Percentiles rank a stretch among this genome's conserved stretches.
These are phyloP conservation scores for Boletus huronensis DNA, from an alignment of 768 basidiomycete species.

Conservation along the genomic window DNA sequence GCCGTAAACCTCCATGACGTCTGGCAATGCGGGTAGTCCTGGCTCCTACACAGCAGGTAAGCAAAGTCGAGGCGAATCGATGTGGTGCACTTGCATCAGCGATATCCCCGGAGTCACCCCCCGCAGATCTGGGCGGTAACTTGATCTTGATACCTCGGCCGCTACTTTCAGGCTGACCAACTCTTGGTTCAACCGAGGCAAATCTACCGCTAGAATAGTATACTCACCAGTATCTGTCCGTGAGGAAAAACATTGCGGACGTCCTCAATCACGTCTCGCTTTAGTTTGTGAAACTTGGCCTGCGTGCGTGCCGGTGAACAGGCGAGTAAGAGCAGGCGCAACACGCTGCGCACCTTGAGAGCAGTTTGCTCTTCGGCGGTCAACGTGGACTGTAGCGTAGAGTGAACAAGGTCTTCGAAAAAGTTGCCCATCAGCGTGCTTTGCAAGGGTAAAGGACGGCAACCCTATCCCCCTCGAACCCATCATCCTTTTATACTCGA, in stretches of 20 bases:
- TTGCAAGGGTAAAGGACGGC: background rate
- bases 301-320: background rate
- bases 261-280: constrained; percentile 28
- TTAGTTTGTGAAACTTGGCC: constrained; percentile 31
- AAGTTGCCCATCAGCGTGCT: constrained; percentile 25
- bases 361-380: constrained; percentile 22
- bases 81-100: constrained; percentile 8
- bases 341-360: constrained; percentile 17
- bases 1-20: constrained; percentile 23
- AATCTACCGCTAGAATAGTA: background rate
- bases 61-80: background rate
- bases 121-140: constrained; percentile 16
- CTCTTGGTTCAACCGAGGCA: background rate
- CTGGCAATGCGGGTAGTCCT: constrained; percentile 15
- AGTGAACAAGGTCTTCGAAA: constrained; percentile 28
- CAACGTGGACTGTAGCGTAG: constrained; percentile 18
- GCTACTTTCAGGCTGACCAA: constrained; percentile 21
- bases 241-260: constrained; percentile 27
- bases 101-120: background rate
- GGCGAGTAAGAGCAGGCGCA: background rate
- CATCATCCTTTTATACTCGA: constrained; percentile 1
- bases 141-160: constrained; percentile 23
- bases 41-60: constrained; percentile 12
- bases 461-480: background rate
- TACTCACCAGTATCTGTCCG: constrained; percentile 27